A percentile compares a stretch with the other conserved stretches of the same genome.
Evolutionary conservation across 345 rosid genomes (phyloP).

Genomic region (Pseudoturritis turrita): DNA sequence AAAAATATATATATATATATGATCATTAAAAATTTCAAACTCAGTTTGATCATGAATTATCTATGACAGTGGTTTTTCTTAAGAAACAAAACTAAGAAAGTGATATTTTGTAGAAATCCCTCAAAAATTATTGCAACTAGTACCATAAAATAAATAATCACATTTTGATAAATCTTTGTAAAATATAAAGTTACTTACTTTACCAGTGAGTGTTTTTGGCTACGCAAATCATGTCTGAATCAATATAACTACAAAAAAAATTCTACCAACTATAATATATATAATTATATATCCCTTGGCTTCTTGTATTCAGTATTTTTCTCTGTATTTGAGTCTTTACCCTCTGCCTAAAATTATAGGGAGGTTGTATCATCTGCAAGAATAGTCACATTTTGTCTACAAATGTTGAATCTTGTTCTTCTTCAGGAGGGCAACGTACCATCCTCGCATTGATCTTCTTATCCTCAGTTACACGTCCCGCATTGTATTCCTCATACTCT

Average conservation of each 20-base stretch:
- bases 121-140: too few species aligned
- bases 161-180: neutral
- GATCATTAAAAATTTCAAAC: too few species aligned
- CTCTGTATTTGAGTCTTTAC: neutral
- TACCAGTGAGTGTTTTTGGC: neutral
- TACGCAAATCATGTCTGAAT: neutral
- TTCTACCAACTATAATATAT: neutral
- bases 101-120: too few species aligned
- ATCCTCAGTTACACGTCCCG: conserved; percentile 33
- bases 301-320: conserved; percentile 2
- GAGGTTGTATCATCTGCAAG: neutral
- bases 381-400: neutral
- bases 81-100: too few species aligned
- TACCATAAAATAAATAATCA: too few species aligned
- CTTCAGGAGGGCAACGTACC: conserved; percentile 29
- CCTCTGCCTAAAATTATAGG: neutral
- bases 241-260: conserved; percentile 8
- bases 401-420: conserved; percentile 36
- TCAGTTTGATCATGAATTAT: too few species aligned
- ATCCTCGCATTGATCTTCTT: conserved; percentile 35
- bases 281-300: neutral
- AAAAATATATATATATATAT: too few species aligned
- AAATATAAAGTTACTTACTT: neutral
- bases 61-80: too few species aligned
- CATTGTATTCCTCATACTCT: conserved; percentile 41